Percentiles rank a stretch among this genome's conserved stretches.
phyloP scores from a whole-genome alignment of 2,329 filamentous ascomycete species.

The Lasiodiplodia sp. region DNA sequence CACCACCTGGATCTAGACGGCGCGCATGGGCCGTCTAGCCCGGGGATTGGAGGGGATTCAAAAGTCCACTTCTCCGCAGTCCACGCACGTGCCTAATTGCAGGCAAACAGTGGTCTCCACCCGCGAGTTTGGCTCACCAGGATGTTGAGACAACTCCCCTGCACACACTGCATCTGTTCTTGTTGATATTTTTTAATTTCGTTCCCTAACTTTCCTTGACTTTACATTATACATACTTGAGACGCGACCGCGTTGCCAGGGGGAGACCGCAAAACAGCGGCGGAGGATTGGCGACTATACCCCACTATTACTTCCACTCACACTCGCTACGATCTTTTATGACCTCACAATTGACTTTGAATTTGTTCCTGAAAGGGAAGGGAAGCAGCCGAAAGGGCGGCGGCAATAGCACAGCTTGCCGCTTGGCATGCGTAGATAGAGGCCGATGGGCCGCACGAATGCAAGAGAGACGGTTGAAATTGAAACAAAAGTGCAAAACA shows the following conservation, averaged over 20 bases:
- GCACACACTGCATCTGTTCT: constrained; percentile 9
- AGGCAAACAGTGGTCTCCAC: constrained; percentile 13
- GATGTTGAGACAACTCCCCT: constrained; percentile 27
- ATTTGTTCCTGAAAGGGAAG: constrained; percentile 1
- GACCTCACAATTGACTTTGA: constrained; percentile 10
- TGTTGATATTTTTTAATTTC: constrained; percentile 28
- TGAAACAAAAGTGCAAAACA: constrained; percentile 24
- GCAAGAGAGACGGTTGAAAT: constrained; percentile 7
- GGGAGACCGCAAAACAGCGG: constrained; percentile 5
- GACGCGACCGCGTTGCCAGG: constrained; percentile 9
- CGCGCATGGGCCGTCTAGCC: neutral
- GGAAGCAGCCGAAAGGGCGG: neutral
- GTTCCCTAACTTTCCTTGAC: constrained; percentile 26
- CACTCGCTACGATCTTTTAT: constrained; percentile 20
- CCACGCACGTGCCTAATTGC: constrained; percentile 17
- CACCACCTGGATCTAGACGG: constrained; percentile 29
- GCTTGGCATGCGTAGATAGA: constrained; percentile 9
- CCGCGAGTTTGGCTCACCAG: constrained; percentile 23
- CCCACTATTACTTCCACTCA: constrained; percentile 10
- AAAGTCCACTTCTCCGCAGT: constrained; percentile 13
- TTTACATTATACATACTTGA: constrained; percentile 22
- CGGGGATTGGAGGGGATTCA: constrained; percentile 18
- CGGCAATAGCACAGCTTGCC: neutral
- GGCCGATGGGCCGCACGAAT: neutral
- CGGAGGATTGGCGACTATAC: constrained; percentile 22